These are phyloP conservation scores for Xylaria hypoxylon DNA, from an alignment of 2,329 filamentous ascomycete genomes.

Conservation along the genomic window DNA sequence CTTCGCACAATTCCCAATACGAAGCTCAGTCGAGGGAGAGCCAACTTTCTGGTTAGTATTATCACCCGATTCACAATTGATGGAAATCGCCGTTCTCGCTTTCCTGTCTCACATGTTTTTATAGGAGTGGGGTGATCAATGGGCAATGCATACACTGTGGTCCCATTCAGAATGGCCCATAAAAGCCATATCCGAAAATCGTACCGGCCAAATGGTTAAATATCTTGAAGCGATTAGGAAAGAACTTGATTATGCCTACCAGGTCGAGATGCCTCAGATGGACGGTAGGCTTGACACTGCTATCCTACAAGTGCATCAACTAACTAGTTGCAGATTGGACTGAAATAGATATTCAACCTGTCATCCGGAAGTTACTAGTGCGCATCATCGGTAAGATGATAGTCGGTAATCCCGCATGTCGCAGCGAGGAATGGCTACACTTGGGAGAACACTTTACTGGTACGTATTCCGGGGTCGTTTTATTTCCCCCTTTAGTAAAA, in stretches of 20 bases:
- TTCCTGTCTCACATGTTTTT: background rate
- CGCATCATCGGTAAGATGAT: constrained; percentile 22
- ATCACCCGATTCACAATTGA: background rate
- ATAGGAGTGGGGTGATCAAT: constrained; percentile 28
- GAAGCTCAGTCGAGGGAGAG: constrained; percentile 15
- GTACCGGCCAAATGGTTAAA: constrained; percentile 16
- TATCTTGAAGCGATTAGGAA: constrained; percentile 17
- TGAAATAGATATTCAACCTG: background rate
- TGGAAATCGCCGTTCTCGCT: background rate
- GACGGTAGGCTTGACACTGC: constrained; percentile 4
- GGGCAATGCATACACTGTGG: constrained; percentile 22
- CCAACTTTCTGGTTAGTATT: constrained; percentile 19
- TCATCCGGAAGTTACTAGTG: background rate
- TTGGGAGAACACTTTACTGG: constrained; percentile 10
- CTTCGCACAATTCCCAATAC: constrained; percentile 5
- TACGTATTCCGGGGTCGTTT: background rate
- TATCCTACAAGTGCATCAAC: background rate
- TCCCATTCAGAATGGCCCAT: constrained; percentile 16
- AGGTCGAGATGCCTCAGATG: constrained; percentile 16
- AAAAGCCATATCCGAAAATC: constrained; percentile 25
- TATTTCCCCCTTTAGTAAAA: background rate
- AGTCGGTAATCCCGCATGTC: constrained; percentile 12
- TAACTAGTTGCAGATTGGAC: constrained; percentile 14
- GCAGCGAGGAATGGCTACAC: constrained; percentile 10
- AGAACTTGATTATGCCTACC: constrained; percentile 16